Conservation (phyloP, 108 stramenopile genomes). For the Fistulifera pelliculosa region DNA sequence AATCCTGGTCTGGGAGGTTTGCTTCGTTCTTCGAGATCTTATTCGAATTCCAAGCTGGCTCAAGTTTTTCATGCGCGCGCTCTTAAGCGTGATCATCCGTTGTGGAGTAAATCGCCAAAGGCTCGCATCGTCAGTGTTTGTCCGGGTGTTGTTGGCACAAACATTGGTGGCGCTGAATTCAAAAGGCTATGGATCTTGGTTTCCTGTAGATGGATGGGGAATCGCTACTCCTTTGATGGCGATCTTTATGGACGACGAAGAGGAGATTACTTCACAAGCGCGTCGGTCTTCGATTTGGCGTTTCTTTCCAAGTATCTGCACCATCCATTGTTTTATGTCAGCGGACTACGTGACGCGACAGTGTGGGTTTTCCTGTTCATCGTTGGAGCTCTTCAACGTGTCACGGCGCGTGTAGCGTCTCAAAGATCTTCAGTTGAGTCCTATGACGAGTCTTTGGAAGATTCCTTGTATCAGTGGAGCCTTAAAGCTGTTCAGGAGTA, state of each 20-base stretch:
- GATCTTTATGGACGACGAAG: constrained; percentile 10
- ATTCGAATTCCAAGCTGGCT: constrained; percentile 54
- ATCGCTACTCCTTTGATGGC: constrained; percentile 20
- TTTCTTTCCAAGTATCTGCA: neutral
- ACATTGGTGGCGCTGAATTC: constrained; percentile 15
- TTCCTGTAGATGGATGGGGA: constrained; percentile 18
- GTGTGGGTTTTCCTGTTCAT: neutral
- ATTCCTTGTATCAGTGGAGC: constrained; percentile 43
- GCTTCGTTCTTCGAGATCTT: constrained; percentile 20
- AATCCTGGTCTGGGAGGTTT: constrained; percentile 7
- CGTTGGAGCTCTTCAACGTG: constrained; percentile 15
- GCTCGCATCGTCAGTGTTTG: constrained; percentile 21
- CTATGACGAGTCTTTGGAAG: constrained; percentile 25
- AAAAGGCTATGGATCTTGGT: constrained; percentile 7
- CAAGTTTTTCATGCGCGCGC: constrained; percentile 35
- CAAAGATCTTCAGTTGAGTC: constrained; percentile 14
- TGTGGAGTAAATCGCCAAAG: neutral
- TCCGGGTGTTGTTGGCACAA: constrained; percentile 51
- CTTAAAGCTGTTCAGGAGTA: constrained; percentile 15
- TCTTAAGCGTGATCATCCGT: constrained; percentile 4
- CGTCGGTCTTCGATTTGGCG: neutral
- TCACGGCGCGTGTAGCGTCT: constrained; percentile 4
- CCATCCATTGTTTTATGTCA: neutral
- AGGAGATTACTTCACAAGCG: constrained; percentile 7
- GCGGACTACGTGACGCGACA: neutral